phyloP scores from a whole-genome alignment of 225 moss, liverwort and hornwort species.

The Antitrichia curtipendula region DNA sequence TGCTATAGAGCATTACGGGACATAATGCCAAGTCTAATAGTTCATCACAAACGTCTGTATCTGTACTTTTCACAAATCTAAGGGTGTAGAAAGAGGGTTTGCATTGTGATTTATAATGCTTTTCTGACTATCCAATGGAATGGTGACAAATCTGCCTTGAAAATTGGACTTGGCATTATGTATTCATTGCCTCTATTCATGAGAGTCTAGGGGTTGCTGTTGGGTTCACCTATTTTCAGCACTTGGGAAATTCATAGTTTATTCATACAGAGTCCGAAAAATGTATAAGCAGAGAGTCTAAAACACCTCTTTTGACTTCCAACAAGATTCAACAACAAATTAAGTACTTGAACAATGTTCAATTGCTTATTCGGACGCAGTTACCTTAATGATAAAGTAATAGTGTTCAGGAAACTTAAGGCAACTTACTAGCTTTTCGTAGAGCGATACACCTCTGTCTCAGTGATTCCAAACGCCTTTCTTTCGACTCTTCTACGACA shows the following conservation, averaged over 20 bases:
- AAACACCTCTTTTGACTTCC: not conserved
- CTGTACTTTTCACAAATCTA: too few relatives aligned
- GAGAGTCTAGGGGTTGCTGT: not conserved
- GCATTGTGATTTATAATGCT: too few relatives aligned
- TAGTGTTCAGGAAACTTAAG: not conserved
- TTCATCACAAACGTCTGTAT: too few relatives aligned
- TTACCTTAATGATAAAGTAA: not conserved
- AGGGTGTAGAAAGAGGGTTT: too few relatives aligned
- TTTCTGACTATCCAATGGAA: too few relatives aligned
- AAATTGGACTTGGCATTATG: too few relatives aligned
- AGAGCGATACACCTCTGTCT: constrained; percentile 10
- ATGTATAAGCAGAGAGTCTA: not conserved
- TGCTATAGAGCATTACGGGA: too few relatives aligned
- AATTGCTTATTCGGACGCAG: not conserved
- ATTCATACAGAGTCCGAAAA: not conserved
- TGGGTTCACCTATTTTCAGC: too few relatives aligned
- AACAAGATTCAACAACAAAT: not conserved
- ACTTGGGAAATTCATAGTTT: not conserved
- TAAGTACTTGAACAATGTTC: not conserved
- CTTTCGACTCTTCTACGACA: constrained; percentile 8
- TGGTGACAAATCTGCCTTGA: too few relatives aligned
- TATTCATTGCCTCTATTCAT: not conserved
- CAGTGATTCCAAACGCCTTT: constrained; percentile 8
- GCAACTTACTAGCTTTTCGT: constrained; percentile 5
- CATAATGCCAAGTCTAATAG: too few relatives aligned